These are phyloP conservation scores for Neurospora tetrasperma DNA, from an alignment of 495 filamentous ascomycete species.

Conservation along the genomic window DNA sequence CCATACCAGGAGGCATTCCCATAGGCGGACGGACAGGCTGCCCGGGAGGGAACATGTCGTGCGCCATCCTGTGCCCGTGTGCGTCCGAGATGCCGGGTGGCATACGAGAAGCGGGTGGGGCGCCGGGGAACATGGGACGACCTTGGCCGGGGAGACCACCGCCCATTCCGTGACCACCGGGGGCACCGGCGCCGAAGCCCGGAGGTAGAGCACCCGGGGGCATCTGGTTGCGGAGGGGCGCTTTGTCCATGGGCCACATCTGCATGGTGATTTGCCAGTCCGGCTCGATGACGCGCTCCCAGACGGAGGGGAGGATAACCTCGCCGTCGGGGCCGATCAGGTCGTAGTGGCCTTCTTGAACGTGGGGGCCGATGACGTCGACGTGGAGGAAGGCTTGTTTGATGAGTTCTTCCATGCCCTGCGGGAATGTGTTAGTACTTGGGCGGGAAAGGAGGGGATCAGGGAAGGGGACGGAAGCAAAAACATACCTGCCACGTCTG, in stretches of 20 bases:
- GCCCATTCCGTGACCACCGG: neutral
- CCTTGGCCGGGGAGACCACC: neutral
- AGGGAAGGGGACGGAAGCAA: too few relatives aligned
- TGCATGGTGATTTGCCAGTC: conserved; percentile 92
- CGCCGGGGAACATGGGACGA: neutral
- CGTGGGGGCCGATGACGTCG: conserved; percentile 70
- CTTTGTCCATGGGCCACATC: conserved; percentile 79
- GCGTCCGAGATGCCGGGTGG: neutral
- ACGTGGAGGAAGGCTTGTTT: conserved; percentile 81
- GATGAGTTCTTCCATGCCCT: conserved; percentile 83
- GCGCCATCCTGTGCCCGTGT: neutral
- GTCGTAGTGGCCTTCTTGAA: conserved; percentile 78
- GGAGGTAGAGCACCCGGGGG: conserved; percentile 9
- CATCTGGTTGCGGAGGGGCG: conserved; percentile 11
- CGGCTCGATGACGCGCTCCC: conserved; percentile 76
- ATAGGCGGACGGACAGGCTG: neutral
- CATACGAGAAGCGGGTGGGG: neutral
- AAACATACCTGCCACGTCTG: conserved; percentile 65
- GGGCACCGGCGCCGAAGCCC: neutral
- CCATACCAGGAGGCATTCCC: neutral
- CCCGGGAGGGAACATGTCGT: neutral
- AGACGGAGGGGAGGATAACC: conserved; percentile 79
- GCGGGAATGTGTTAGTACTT: neutral
- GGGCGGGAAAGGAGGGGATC: neutral
- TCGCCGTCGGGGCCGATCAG: conserved; percentile 73